Percentiles rank a stretch among this genome's conserved stretches.
Conservation (phyloP, 1,284 basidiomycete genomes). For the Malassezia vespertilionis region DNA sequence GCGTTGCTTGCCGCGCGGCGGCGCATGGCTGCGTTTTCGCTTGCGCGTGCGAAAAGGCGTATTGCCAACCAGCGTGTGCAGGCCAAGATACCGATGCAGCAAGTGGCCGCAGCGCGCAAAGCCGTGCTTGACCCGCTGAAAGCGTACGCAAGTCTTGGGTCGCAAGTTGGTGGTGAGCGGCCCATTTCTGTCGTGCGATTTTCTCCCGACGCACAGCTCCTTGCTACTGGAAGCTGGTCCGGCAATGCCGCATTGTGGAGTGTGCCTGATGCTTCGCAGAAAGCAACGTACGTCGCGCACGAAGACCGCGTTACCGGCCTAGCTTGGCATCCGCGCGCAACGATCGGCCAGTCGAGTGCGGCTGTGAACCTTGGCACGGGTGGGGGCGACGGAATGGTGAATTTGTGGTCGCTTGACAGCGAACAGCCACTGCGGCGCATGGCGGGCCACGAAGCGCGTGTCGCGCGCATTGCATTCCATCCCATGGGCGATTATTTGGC, state of each 20-base stretch:
- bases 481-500: slow-evolving; percentile 84
- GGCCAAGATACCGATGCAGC: slow-evolving; percentile 73
- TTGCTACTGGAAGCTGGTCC: slow-evolving; percentile 91
- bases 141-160: slow-evolving; percentile 81
- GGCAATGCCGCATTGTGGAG: slow-evolving; percentile 90
- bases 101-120: slow-evolving; percentile 79
- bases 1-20: slow-evolving; percentile 72
- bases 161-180: slow-evolving; percentile 91
- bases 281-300: slow-evolving; percentile 51
- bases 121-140: slow-evolving; percentile 79
- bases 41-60: slow-evolving; percentile 85
- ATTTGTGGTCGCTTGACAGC: slow-evolving; percentile 63
- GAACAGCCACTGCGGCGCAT: slow-evolving; percentile 68
- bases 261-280: slow-evolving; percentile 58
- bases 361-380: slow-evolving; percentile 79
- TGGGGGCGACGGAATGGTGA: slow-evolving; percentile 71
- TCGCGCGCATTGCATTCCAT: slow-evolving; percentile 89
- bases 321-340: slow-evolving; percentile 93
- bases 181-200: slow-evolving; percentile 89
- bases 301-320: slow-evolving; percentile 84
- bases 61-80: slow-evolving; percentile 79
- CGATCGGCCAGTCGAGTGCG: slow-evolving; percentile 61
- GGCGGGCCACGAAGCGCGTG: slow-evolving; percentile 77
- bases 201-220: slow-evolving; percentile 72
- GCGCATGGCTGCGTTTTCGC: slow-evolving; percentile 76